Evolutionary conservation across 106 monocot species (phyloP), one percentile per base, ranked within the genome.

Genomic region (Iris macrosiphon): DNA sequence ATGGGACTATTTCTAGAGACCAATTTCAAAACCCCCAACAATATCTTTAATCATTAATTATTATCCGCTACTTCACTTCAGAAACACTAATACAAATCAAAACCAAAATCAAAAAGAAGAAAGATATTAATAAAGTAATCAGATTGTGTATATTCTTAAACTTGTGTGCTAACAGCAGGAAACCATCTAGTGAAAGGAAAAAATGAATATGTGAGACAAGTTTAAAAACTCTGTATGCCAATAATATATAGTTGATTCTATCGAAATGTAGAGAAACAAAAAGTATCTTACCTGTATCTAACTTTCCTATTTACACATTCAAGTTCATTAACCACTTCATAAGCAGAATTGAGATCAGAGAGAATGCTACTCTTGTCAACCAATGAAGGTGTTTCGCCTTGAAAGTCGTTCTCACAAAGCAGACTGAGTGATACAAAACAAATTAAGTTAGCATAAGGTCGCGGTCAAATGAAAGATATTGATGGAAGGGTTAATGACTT

Each of bases 271-370:
- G 47, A 51, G 24, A 27, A 46, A 25, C 46, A 31, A 24, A 0
- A 38, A 22, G 44, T 11, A 47, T 40, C 79, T 79, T 77, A 89
- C 89, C 66, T 57, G 63, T 67, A 40, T 16, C 63, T 48, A 26
- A 79, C 34, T 68, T 84, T 84, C 58, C 63, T 70, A 52, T 79
- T 75, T 50, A 65, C 15, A 58, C 31, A 60, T 32, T 41, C 67
- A 46, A 45, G 20, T 41, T 49, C 61, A 45, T 11, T 51, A 59
- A 58, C 69, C 57, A 48, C 40, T 43, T 62, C 31, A 49, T 62
- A 68, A 48, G 61, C 48, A 59, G 47, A 15, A 53, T 57, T 62
- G 34, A 68, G 47, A 79, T 75, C 71, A 34, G 64, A 57, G 15
- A 62, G 19, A 24, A 25, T 11, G 25, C 41, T 40, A 31, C 31